phyloP scores from a whole-genome alignment of 1,284 basidiomycete genomes.

The Naganishia albida region DNA sequence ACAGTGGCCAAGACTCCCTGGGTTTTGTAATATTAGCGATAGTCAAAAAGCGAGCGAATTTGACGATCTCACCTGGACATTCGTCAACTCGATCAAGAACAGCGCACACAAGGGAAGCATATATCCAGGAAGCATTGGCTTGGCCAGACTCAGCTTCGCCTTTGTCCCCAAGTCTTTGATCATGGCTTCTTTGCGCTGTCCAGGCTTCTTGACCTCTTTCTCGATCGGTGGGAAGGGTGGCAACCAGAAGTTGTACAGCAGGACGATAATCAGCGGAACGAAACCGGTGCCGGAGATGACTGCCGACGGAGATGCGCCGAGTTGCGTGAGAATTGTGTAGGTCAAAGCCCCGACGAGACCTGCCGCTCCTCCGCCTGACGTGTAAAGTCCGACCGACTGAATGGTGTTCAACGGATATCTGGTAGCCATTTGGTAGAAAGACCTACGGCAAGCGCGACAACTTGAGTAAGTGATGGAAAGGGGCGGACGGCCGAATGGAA shows the following conservation, averaged over 20 bases:
- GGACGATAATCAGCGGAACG: constrained; percentile 30
- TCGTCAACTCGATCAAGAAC: constrained; percentile 29
- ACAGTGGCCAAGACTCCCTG: constrained; percentile 31
- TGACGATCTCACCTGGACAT: constrained; percentile 26
- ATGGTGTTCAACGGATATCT: constrained; percentile 27
- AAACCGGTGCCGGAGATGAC: constrained; percentile 31
- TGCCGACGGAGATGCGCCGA: constrained; percentile 29
- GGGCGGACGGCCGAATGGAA: background rate
- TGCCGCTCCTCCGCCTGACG: constrained; percentile 29
- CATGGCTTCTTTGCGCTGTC: constrained; percentile 28
- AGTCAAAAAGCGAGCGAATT: background rate
- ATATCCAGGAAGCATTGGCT: constrained; percentile 26
- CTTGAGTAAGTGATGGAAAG: background rate
- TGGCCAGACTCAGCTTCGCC: constrained; percentile 28
- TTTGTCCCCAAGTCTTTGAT: constrained; percentile 31
- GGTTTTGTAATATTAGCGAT: background rate
- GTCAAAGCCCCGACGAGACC: constrained; percentile 31
- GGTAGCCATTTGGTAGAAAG: constrained; percentile 32
- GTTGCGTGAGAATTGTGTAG: constrained; percentile 29
- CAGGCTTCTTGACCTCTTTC: constrained; percentile 28
- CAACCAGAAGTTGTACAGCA: constrained; percentile 30
- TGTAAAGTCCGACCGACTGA: constrained; percentile 30
- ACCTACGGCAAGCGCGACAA: constrained; percentile 5
- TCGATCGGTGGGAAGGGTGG: constrained; percentile 28
- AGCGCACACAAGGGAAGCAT: constrained; percentile 29